Conservation (phyloP, 108 stramenopile species). For the Nannochloropsis oceanica region DNA sequence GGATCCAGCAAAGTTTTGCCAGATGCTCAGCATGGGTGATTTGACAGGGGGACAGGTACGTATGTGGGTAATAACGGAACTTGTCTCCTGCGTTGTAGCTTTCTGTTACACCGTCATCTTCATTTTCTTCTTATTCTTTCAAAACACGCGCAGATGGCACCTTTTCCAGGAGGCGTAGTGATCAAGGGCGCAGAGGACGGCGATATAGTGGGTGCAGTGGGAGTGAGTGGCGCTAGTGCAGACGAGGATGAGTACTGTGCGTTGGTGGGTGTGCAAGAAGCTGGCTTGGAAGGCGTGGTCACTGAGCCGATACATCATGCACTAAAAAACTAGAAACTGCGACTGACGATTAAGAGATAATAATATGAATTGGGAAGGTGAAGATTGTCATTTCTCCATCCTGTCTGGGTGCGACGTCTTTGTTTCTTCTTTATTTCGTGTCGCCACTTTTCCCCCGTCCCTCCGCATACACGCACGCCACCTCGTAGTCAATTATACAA, state of each 20-base stretch:
- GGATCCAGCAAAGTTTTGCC: neutral
- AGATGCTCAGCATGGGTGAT: neutral
- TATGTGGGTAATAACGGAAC: neutral
- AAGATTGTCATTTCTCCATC: too few relatives aligned
- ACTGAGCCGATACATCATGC: neutral
- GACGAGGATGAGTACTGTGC: neutral
- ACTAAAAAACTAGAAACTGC: neutral
- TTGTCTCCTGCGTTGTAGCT: too few relatives aligned
- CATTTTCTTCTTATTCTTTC: neutral
- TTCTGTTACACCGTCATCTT: too few relatives aligned
- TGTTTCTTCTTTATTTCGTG: too few relatives aligned
- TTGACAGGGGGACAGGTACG: neutral
- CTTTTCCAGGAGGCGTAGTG: neutral
- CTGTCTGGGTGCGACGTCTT: too few relatives aligned
- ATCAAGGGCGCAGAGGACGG: neutral
- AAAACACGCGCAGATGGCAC: neutral
- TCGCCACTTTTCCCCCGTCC: too few relatives aligned
- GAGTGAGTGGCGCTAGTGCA: neutral
- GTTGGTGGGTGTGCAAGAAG: neutral
- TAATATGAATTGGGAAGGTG: too few relatives aligned
- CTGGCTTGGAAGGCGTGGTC: neutral
- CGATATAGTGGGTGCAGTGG: neutral
- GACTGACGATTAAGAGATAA: too few relatives aligned
- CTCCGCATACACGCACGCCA: too few relatives aligned
- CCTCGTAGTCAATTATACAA: too few relatives aligned